Conservation (phyloP, 345 rosid species). For the Brassica carinata region DNA sequence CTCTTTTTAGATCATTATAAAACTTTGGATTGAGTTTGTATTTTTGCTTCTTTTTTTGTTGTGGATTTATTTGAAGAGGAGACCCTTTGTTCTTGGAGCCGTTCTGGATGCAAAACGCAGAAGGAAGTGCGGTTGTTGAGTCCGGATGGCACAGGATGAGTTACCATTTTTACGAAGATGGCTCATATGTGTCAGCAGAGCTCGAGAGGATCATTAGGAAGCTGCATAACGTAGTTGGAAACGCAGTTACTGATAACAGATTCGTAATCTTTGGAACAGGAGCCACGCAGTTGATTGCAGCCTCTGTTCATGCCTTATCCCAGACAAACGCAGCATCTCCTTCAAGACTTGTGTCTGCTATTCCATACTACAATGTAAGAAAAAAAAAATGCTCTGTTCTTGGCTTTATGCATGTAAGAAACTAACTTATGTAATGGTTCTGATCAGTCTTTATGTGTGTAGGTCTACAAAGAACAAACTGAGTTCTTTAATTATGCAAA, state of each 20-base stretch:
- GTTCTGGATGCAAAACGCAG: conserved; percentile 29
- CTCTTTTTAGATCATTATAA: neutral
- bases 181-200: neutral
- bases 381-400: neutral
- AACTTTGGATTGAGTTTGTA: neutral
- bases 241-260: conserved; percentile 7
- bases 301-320: conserved; percentile 65
- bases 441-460: neutral
- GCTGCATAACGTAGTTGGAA: neutral
- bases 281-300: conserved; percentile 65
- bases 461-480: conserved; percentile 52
- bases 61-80: conserved; percentile 20
- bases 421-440: neutral
- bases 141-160: conserved; percentile 13
- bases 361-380: conserved; percentile 62
- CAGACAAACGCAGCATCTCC: conserved; percentile 47
- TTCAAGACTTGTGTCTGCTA: conserved; percentile 50
- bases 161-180: neutral
- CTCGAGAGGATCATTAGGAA: neutral
- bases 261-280: conserved; percentile 38
- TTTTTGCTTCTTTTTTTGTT: neutral
- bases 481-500: conserved; percentile 46
- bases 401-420: neutral
- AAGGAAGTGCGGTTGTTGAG: conserved; percentile 18
- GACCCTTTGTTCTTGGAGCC: conserved; percentile 40